These are phyloP conservation scores for Wickerhamomyces bovis DNA, from an alignment of 805 yeast genomes.

Conservation along the genomic window DNA sequence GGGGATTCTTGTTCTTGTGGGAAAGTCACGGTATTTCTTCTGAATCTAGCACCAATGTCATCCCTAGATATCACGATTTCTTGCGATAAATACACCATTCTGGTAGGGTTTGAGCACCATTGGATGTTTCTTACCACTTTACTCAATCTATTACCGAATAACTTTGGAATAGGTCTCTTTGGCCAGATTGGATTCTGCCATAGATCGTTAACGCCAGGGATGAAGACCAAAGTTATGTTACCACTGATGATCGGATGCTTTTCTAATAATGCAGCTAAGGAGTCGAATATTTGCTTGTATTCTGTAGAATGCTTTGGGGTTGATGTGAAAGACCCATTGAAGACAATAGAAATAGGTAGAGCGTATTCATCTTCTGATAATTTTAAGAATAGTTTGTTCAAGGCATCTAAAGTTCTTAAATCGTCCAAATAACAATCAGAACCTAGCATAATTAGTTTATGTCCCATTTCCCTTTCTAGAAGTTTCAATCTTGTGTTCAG, in stretches of 20 bases:
- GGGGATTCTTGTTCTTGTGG: conserved; percentile 29
- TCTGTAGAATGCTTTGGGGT: conserved; percentile 53
- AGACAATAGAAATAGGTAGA: conserved; percentile 62
- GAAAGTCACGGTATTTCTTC: conserved; percentile 61
- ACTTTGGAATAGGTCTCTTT: conserved; percentile 58
- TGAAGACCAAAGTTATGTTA: conserved; percentile 54
- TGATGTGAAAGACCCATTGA: conserved; percentile 77
- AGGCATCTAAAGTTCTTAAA: conserved; percentile 48
- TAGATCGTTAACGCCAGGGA: conserved; percentile 92
- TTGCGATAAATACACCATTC: conserved; percentile 75
- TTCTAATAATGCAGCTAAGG: conserved; percentile 59
- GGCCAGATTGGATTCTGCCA: conserved; percentile 87
- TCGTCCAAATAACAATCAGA: conserved; percentile 67
- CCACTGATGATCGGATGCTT: conserved; percentile 48
- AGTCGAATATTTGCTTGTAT: conserved; percentile 67
- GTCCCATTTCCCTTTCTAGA: conserved; percentile 55
- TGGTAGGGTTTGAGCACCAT: conserved; percentile 73
- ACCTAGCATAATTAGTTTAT: conserved; percentile 67
- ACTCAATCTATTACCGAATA: conserved; percentile 64
- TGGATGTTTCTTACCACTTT: conserved; percentile 48
- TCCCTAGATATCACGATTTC: conserved; percentile 75
- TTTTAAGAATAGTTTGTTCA: conserved; percentile 53
- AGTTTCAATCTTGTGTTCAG: conserved; percentile 48
- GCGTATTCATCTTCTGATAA: conserved; percentile 45
- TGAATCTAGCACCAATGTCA: conserved; percentile 62